Base-by-base conservation (phyloP, 371 early-diverging fungal genomes). In the Smittium culicis region DNA sequence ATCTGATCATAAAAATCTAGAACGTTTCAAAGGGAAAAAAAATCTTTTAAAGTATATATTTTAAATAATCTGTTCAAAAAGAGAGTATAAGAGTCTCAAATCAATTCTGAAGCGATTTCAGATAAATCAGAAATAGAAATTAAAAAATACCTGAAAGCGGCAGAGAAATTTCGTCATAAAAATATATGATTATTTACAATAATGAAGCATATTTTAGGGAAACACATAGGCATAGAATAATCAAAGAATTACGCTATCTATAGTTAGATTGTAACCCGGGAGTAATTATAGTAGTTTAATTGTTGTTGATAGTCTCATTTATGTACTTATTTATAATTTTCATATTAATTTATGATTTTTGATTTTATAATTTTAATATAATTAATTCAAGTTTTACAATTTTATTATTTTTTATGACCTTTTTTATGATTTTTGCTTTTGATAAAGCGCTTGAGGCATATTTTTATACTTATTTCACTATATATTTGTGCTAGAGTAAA, bases 1-100 rank as follows among this genome's bases (percentile, higher is more conserved):
- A 11, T 35, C 64, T 25, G 64, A 64, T 61, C 64, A 64, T 24
- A 64, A 64, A 64, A 61, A 35, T 29, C 16, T 64, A 16, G 61
- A 64, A 61, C n/a, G 33, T 34, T 61, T 64, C n/a, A 64, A 64
- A n/a, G n/a, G 11, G 24, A 24, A 5, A 61, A 61, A 35, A 54
- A 35, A 3, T 24, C 35, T 64, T 5, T 35, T 35, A 11, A 5
- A 5, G 20, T 5, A 45, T 20, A 45, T 11, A 11, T 45, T 59
- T 25, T 59, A n/a, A 59, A 59, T n/a, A 14, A 5, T 11, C 5
- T 59, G 16, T 31, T 11, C 5, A 20, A 5, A 5, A 45, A 45
- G 20, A 45, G 20, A 45, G 20, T 20, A 45, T 45, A 11, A 20
- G 45, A 20, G 20, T 45, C 5, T 11, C 5, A 14, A 29, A 59